Conservation (phyloP, 495 filamentous ascomycete genomes). For the Neurospora sublineolata region DNA sequence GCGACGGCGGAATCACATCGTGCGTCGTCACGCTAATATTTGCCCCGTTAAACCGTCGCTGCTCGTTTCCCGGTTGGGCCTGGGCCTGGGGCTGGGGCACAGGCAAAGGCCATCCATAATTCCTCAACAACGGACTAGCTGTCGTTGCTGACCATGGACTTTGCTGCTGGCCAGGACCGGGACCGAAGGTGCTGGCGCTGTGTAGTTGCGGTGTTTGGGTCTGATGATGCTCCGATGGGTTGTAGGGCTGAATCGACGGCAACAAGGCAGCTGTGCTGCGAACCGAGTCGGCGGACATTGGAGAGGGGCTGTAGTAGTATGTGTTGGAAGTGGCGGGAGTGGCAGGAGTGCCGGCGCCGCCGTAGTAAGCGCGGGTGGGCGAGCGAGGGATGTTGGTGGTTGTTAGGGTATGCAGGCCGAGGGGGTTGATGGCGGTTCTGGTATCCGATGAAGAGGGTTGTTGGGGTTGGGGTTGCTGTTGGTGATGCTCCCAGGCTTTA, state of each 20-base stretch:
- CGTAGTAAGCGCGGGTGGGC: conserved; percentile 14
- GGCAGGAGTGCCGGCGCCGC: not conserved
- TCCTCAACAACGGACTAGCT: conserved; percentile 23
- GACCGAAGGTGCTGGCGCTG: conserved; percentile 7
- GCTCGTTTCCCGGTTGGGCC: not conserved
- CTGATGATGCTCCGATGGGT: conserved; percentile 26
- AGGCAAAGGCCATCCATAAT: conserved; percentile 14
- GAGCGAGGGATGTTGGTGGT: conserved; percentile 9
- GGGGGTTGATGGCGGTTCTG: conserved; percentile 3
- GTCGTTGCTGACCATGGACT: conserved; percentile 25
- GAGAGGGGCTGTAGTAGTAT: conserved; percentile 20
- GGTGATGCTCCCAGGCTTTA: conserved; percentile 4
- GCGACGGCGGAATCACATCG: conserved; percentile 3
- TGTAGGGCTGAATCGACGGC: conserved; percentile 24
- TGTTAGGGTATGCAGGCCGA: conserved; percentile 8
- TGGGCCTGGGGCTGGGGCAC: conserved; percentile 8
- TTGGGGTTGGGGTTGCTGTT: not conserved
- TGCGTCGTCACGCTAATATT: conserved; percentile 1
- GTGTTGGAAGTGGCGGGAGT: conserved; percentile 19
- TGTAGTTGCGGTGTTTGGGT: conserved; percentile 6
- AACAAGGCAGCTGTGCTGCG: conserved; percentile 26
- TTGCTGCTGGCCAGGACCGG: not conserved
- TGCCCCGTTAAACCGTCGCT: conserved; percentile 3
- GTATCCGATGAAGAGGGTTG: not conserved
- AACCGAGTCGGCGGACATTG: conserved; percentile 21